These are phyloP conservation scores for Nectriaceae sp. DNA, from an alignment of 2,329 filamentous ascomycete species.

Conservation along the genomic window DNA sequence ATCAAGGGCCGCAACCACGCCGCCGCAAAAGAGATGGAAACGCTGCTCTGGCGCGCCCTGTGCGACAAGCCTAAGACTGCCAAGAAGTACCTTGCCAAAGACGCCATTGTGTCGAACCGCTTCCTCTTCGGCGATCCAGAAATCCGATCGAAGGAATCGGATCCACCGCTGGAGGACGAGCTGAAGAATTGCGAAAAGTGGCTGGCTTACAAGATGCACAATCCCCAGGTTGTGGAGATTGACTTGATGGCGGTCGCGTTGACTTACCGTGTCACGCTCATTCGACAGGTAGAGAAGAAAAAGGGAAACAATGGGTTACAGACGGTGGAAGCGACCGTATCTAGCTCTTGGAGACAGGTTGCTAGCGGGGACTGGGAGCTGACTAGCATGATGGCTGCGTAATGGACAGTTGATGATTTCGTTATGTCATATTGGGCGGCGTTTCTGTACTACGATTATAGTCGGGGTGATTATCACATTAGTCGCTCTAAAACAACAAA, in stretches of 20 bases:
- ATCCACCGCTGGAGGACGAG: slow-evolving; percentile 28
- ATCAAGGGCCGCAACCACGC: slow-evolving; percentile 30
- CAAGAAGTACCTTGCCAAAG: slow-evolving; percentile 29
- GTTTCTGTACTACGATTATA: neutral
- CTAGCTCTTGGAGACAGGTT: slow-evolving; percentile 30
- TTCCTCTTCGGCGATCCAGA: slow-evolving; percentile 28
- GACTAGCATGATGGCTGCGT: slow-evolving; percentile 30
- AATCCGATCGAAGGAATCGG: slow-evolving; percentile 25
- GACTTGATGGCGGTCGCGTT: slow-evolving; percentile 30
- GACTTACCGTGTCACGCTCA: slow-evolving; percentile 27
- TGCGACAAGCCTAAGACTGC: slow-evolving; percentile 31
- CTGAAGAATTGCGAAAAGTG: slow-evolving; percentile 30
- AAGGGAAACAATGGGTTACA: slow-evolving; percentile 23
- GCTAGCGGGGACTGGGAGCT: slow-evolving; percentile 31
- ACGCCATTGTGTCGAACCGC: slow-evolving; percentile 30
- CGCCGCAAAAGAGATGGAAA: slow-evolving; percentile 31
- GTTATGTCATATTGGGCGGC: neutral
- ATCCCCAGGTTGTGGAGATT: slow-evolving; percentile 29
- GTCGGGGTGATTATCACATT: too few relatives aligned
- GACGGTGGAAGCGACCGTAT: slow-evolving; percentile 26
- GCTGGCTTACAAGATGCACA: slow-evolving; percentile 32
- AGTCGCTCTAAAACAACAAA: too few relatives aligned
- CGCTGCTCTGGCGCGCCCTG: slow-evolving; percentile 30
- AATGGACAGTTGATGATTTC: slow-evolving; percentile 14
- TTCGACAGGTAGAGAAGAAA: slow-evolving; percentile 25